Evolutionary conservation across 768 basidiomycete species (phyloP).

Genomic region (Nidularia pulvinata): DNA sequence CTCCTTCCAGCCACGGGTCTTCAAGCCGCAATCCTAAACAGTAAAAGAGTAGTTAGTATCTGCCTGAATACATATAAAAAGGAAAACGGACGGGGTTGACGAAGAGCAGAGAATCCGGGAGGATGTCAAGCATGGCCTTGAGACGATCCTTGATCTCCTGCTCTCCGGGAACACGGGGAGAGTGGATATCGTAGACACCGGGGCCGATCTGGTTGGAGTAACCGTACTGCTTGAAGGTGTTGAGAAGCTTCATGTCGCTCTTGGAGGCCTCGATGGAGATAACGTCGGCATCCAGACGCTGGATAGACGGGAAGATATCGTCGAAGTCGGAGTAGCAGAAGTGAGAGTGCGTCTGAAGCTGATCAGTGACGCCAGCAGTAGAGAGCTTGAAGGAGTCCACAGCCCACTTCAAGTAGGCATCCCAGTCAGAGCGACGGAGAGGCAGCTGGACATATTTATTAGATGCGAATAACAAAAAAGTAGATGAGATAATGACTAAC

Average conservation of each 20-base stretch:
- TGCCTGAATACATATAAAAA: neutral
- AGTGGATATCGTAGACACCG: constrained; percentile 99
- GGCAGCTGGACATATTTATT: constrained; percentile 61
- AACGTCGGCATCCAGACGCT: constrained; percentile 96
- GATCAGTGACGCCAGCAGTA: constrained; percentile 93
- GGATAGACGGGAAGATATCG: constrained; percentile 98
- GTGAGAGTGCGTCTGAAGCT: constrained; percentile 98
- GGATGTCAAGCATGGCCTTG: constrained; percentile 77
- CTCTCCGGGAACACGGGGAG: constrained; percentile 93
- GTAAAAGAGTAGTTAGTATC: neutral
- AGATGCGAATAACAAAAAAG: constrained; percentile 7
- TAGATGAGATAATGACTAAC: constrained; percentile 38
- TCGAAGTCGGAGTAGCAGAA: constrained; percentile 99
- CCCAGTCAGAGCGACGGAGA: constrained; percentile 96
- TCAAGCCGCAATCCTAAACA: constrained; percentile 88
- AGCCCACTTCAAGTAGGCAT: constrained; percentile 95
- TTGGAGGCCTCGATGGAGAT: constrained; percentile 99
- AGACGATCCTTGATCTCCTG: constrained; percentile 96
- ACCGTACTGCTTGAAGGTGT: constrained; percentile 92
- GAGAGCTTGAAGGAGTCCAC: constrained; percentile 99
- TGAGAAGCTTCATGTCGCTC: constrained; percentile 96
- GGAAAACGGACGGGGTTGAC: constrained; percentile 74
- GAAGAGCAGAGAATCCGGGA: constrained; percentile 81
- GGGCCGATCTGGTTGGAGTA: constrained; percentile 99
- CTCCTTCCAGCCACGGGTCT: constrained; percentile 99